These are phyloP conservation scores for Parietaria judaica DNA, from an alignment of 306 rosid species.

Conservation along the genomic window DNA sequence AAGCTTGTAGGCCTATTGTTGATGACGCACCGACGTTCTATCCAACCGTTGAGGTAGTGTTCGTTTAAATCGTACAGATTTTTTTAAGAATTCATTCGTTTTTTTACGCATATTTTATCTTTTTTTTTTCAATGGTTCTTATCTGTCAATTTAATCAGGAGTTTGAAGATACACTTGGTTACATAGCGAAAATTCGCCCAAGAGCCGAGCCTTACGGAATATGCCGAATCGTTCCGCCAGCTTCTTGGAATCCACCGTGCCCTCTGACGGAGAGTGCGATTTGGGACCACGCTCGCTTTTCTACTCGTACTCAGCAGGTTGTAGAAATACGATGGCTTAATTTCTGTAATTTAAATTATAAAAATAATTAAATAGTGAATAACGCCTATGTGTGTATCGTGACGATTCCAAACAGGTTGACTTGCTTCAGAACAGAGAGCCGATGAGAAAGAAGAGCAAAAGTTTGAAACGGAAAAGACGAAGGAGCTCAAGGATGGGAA, in stretches of 20 bases:
- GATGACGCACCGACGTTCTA: conserved; percentile 83
- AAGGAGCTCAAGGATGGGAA: conserved; percentile 48
- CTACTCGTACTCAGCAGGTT: conserved; percentile 70
- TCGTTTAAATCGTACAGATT: neutral
- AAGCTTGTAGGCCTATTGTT: conserved; percentile 64
- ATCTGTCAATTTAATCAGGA: conserved; percentile 37
- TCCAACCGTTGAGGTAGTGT: conserved; percentile 69
- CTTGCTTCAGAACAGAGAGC: conserved; percentile 93
- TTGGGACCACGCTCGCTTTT: conserved; percentile 72
- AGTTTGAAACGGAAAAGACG: conserved; percentile 72
- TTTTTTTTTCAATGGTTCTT: neutral
- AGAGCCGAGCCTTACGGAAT: conserved; percentile 77
- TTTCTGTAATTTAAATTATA: too few relatives aligned
- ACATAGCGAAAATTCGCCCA: conserved; percentile 75
- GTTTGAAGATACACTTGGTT: conserved; percentile 73
- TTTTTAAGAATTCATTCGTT: neutral
- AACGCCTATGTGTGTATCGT: too few relatives aligned
- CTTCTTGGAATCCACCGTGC: conserved; percentile 83
- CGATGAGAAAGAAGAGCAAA: conserved; percentile 78
- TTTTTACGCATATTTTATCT: conserved; percentile 1
- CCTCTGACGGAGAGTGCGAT: conserved; percentile 66
- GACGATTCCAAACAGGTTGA: conserved; percentile 28
- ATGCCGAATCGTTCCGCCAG: conserved; percentile 94
- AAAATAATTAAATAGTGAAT: too few relatives aligned
- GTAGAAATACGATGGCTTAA: too few relatives aligned